Conservation (phyloP, 106 monocot species). For the Gastrodia elata region DNA sequence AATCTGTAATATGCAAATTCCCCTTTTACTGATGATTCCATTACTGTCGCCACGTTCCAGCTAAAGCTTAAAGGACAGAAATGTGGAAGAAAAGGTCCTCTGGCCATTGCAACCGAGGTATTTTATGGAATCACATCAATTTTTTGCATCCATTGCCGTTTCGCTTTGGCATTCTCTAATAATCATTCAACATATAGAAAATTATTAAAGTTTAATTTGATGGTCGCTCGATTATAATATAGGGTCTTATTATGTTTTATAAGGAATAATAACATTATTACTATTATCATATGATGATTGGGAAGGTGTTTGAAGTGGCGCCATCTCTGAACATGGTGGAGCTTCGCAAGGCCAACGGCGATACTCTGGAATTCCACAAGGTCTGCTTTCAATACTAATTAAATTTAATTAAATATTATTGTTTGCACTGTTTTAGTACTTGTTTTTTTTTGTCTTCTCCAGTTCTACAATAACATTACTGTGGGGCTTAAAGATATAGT, state of each 20-base stretch:
- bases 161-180: too few relatives aligned
- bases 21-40: background rate
- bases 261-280: too few relatives aligned
- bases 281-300: background rate
- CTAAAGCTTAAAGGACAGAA: constrained; percentile 74
- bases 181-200: too few relatives aligned
- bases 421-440: background rate
- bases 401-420: background rate
- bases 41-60: constrained; percentile 23
- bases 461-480: constrained; percentile 48
- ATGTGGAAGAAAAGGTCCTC: constrained; percentile 78
- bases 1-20: too few relatives aligned
- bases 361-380: constrained; percentile 62
- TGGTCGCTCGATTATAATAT: too few relatives aligned
- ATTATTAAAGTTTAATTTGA: too few relatives aligned
- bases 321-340: constrained; percentile 67
- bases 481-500: constrained; percentile 43
- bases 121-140: too few relatives aligned
- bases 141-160: too few relatives aligned
- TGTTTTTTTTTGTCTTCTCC: background rate
- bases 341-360: constrained; percentile 61
- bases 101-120: constrained; percentile 91
- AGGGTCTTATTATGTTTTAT: too few relatives aligned
- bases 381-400: constrained; percentile 12
- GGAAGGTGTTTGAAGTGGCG: constrained; percentile 66